Conservation (phyloP, 176 grass and related monocot species). For the Rhipidocladum racemiflorum region DNA sequence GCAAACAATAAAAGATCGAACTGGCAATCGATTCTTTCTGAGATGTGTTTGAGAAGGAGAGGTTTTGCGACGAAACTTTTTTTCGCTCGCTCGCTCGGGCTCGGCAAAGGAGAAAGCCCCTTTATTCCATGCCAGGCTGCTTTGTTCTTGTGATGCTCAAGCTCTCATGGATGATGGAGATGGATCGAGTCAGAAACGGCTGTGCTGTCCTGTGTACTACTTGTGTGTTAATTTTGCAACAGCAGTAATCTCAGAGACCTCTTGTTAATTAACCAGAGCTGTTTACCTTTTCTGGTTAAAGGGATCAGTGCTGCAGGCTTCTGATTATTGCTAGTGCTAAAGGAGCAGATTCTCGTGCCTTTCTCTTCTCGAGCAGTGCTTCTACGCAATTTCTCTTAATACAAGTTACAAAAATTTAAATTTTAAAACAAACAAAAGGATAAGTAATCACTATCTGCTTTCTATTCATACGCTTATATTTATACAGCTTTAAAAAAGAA, state of each 20-base stretch:
- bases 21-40: neutral
- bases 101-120: neutral
- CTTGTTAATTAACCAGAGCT: neutral
- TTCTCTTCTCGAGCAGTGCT: no score
- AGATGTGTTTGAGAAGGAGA: neutral
- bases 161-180: neutral
- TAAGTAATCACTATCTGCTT: no score
- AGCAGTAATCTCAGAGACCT: neutral
- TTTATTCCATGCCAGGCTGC: constrained; percentile 8
- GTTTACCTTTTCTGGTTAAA: neutral
- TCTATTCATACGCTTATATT: no score
- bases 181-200: neutral
- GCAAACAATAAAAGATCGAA: neutral
- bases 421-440: no score
- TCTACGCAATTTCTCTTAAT: no score
- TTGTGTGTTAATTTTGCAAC: neutral
- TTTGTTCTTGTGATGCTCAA: neutral
- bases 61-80: constrained; percentile 16
- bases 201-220: neutral
- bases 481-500: no score
- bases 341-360: neutral
- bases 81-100: neutral
- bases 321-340: neutral
- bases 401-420: no score
- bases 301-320: no score